Evolutionary conservation across 805 yeast species (phyloP), one percentile per base, ranked within the genome.

Genomic region (Yarrowia porcina): DNA sequence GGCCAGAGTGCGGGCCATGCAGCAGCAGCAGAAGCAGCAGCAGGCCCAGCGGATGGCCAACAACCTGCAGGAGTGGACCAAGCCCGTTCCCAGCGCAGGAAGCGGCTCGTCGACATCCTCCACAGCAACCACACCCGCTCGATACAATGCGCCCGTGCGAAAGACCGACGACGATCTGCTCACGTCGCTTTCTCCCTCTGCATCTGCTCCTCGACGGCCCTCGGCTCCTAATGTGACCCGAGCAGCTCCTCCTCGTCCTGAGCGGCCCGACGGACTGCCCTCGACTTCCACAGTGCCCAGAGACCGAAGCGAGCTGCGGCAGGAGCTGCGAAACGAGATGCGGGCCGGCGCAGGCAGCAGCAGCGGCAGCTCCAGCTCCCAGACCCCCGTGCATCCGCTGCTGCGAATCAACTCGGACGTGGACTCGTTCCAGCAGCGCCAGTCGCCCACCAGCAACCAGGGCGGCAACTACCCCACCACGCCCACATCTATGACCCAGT

Each of bases 51-150:
- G 47, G 1, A 38, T 54, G 47, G 61, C 61, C 28, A 30, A 20
- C 30, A 59, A 59, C n/a, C 63, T 59, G 11, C 52, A 42, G 33
- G 63, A 59, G 54, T 59, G 63, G 63, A 59, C 63, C 27, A 42
- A 59, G 21, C 54, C 63, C 11, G 61, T 30, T 2, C 38, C 61
- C 17, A 25, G 30, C n/a, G 28, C 49, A 3, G 7, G n/a, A 10
- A 28, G 39, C 9, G 15, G 28, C 3, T 32, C 39, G 1, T 17
- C 44, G 3, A 4, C 59, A 13, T 15, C 38, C 12, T 10, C 33
- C 33, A 21, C 59, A 1, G 28, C 8, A 25, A 25, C 28, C 28
- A 8, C 28, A 8, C 44, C 59, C 1, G 42, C 59, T 0, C 33
- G 59, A 35, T 49, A 49, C 32, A 49, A 49, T 7, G 3, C 41